phyloP scores from a whole-genome alignment of 768 basidiomycete genomes.

The Lactifluus rugatus region DNA sequence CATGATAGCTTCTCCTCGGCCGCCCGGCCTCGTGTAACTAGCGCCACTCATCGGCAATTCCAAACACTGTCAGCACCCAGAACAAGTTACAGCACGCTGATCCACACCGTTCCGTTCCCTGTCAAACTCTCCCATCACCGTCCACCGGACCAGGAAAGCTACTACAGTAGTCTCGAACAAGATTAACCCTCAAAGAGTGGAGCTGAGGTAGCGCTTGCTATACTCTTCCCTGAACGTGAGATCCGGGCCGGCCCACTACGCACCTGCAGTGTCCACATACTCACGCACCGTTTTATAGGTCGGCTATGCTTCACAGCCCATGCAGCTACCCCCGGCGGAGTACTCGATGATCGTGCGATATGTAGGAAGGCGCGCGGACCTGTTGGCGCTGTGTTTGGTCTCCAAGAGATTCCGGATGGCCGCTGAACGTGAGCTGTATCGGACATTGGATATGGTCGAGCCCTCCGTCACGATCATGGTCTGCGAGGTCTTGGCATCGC shows the following conservation, averaged over 20 bases:
- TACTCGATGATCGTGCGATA: slow-evolving; percentile 48
- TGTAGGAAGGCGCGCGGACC: slow-evolving; percentile 42
- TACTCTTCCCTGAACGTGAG: slow-evolving; percentile 4
- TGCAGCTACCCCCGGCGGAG: slow-evolving; percentile 52
- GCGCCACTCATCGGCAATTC: background rate
- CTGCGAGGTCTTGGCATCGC: slow-evolving; percentile 37
- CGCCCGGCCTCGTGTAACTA: slow-evolving; percentile 1
- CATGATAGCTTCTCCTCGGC: background rate
- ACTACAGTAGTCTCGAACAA: background rate
- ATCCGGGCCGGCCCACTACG: background rate
- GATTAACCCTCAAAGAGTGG: background rate
- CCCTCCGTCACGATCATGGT: slow-evolving; percentile 32
- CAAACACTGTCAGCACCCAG: background rate
- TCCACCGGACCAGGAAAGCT: background rate
- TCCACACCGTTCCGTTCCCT: background rate
- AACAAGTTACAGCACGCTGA: background rate
- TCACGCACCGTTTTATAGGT: background rate
- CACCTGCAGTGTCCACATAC: background rate
- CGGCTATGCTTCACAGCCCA: slow-evolving; percentile 22
- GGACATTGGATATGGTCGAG: slow-evolving; percentile 41
- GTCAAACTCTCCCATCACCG: background rate
- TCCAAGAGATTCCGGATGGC: slow-evolving; percentile 44
- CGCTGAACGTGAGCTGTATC: slow-evolving; percentile 52
- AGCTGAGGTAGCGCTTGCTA: background rate
- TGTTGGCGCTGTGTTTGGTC: slow-evolving; percentile 49